Evolutionary conservation across 2,329 filamentous ascomycete species (phyloP).

Genomic region (Whalleya microplaca): DNA sequence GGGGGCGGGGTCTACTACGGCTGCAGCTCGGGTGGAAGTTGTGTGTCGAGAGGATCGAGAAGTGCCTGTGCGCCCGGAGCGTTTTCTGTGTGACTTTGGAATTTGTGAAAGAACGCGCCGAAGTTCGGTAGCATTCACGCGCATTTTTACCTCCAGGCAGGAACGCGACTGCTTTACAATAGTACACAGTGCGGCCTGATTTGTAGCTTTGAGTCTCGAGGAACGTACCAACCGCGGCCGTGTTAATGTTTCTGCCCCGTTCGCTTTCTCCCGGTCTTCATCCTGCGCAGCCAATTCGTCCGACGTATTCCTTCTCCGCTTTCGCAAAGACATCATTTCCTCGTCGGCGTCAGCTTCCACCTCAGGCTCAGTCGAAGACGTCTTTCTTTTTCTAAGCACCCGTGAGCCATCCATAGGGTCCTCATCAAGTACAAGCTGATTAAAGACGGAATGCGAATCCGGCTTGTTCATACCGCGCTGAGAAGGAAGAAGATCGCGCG

Average conservation of each 20-base stretch:
- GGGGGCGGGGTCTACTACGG: constrained; percentile 46
- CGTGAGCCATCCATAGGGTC: constrained; percentile 78
- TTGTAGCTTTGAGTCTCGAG: constrained; percentile 56
- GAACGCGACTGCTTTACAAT: constrained; percentile 45
- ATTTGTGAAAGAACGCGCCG: constrained; percentile 61
- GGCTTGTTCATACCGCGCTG: constrained; percentile 66
- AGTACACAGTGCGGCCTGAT: constrained; percentile 44
- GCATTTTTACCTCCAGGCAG: constrained; percentile 62
- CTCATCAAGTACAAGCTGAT: constrained; percentile 71
- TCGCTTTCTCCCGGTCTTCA: constrained; percentile 40
- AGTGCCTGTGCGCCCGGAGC: constrained; percentile 41
- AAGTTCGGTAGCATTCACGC: constrained; percentile 61
- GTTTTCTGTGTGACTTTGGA: constrained; percentile 61
- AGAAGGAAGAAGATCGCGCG: constrained; percentile 73
- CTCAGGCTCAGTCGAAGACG: constrained; percentile 70
- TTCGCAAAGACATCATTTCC: constrained; percentile 53
- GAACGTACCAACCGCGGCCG: constrained; percentile 58
- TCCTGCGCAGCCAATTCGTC: constrained; percentile 44
- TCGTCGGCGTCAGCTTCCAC: constrained; percentile 65
- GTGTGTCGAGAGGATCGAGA: constrained; percentile 39
- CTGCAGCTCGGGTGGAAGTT: constrained; percentile 27
- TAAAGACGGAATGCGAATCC: constrained; percentile 78
- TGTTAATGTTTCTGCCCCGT: constrained; percentile 39
- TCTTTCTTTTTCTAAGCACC: constrained; percentile 81
- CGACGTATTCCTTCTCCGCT: constrained; percentile 54